phyloP scores from a whole-genome alignment of 106 monocot genomes.

The Phalaenopsis aphrodite region DNA sequence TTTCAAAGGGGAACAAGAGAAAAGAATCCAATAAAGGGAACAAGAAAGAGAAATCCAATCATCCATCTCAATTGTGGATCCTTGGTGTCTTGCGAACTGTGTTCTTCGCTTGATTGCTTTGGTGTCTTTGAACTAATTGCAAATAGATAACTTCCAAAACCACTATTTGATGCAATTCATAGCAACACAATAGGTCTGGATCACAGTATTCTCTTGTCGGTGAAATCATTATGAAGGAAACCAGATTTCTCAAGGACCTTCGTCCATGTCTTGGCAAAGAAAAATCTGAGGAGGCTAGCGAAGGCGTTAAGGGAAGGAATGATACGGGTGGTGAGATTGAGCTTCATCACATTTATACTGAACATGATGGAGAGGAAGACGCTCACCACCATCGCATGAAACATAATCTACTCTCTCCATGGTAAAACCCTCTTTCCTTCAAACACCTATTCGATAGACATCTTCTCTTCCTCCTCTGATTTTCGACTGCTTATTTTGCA shows the following conservation, averaged over 20 bases:
- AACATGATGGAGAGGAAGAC: too few species aligned
- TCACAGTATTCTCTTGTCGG: conserved; percentile 96
- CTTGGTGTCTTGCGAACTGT: conserved; percentile 28
- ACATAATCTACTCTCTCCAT: too few species aligned
- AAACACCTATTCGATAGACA: too few species aligned
- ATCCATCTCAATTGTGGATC: conserved; percentile 50
- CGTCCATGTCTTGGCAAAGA: conserved; percentile 13
- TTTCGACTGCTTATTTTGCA: too few species aligned
- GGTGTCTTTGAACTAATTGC: conserved; percentile 45
- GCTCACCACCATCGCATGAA: too few species aligned
- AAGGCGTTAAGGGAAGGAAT: too few species aligned
- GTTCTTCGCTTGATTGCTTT: conserved; percentile 20
- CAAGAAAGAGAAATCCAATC: conserved; percentile 55
- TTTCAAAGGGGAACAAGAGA: conserved; percentile 46
- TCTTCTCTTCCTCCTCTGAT: too few species aligned
- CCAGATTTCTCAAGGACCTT: conserved; percentile 43
- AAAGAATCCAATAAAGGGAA: conserved; percentile 62
- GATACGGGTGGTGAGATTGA: too few species aligned
- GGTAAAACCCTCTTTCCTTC: too few species aligned
- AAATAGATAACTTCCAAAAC: conserved; percentile 53
- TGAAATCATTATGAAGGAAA: conserved; percentile 62
- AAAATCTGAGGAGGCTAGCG: too few species aligned
- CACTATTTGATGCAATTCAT: conserved; percentile 13
- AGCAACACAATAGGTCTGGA: conserved; percentile 92
- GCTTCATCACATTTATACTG: too few species aligned